Evolutionary conservation across 495 filamentous ascomycete genomes (phyloP), one percentile per base, ranked within the genome.

Genomic region (Podospora pseudocomata): DNA sequence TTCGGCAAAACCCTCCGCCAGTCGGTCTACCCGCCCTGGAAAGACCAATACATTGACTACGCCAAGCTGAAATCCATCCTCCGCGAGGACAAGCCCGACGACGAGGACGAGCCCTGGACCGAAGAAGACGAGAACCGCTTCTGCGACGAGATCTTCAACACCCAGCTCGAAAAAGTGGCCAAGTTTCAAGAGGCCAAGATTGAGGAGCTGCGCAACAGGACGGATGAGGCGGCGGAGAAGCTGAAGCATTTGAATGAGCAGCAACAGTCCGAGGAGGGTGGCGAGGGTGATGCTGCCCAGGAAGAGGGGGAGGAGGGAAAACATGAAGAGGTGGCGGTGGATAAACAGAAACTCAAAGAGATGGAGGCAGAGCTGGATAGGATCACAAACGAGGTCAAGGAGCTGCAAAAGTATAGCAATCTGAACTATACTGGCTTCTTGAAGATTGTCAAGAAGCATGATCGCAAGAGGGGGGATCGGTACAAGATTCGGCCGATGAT

Each of bases 381-480:
- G 18, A 95, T 99, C 76, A 92, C 91, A 19, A 89, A 91, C 75
- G 94, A 99, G 78, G 90, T 94, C 72, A 96, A 90, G 76, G 91
- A 97, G 79, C 82, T 99, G 67, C 92, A 96, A 77, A 97, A 93
- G 76, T 99, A 94, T 79, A 95, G 92, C 75, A 92, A 90, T 27
- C 89, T 97, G 79, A 99, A 99, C 78, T 99, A 96, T 78, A 97
- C 96, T 11, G 96, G 93, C 34, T 97, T 98, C 76, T 85, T 97
- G 71, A 99, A 99, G 82, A 96, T 96, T 28, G 93, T 91, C 27
- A 99, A 99, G 86, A 99, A 99, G 78, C 95, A 99, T 80, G 95
- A 99, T 75, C 89, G 95, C 60, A 94, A 92, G 77, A 88, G 93
- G 60, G 93, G 87, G 78, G 74, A 85, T 70, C 81, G 77, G 56